These are phyloP conservation scores for Domatiomyces catenatus DNA, from an alignment of 2,329 filamentous ascomycete genomes.

Conservation along the genomic window DNA sequence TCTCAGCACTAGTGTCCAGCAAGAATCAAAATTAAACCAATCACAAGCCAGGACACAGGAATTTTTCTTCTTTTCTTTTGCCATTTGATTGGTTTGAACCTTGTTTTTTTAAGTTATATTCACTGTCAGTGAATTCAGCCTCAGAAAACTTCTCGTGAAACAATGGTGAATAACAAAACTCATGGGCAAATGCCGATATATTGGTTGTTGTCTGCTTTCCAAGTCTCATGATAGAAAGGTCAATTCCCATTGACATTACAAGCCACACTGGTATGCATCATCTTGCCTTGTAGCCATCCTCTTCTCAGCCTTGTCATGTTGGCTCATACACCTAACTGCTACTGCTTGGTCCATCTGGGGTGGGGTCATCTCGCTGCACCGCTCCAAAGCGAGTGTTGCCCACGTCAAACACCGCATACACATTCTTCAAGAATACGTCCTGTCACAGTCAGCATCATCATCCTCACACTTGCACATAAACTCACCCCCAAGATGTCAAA, in stretches of 20 bases:
- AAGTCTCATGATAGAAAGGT: not conserved
- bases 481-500: conserved; percentile 52
- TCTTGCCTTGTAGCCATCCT: not conserved
- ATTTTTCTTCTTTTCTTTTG: too few relatives aligned
- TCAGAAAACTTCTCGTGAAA: too few relatives aligned
- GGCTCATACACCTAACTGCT: not conserved
- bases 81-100: too few relatives aligned
- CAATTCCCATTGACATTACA: not conserved
- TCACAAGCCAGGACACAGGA: too few relatives aligned
- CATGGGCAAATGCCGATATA: too few relatives aligned
- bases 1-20: too few relatives aligned
- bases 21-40: too few relatives aligned
- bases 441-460: not conserved
- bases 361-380: conserved; percentile 37
- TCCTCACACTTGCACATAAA: conserved; percentile 42
- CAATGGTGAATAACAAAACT: too few relatives aligned
- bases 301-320: not conserved
- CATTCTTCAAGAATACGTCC: not conserved
- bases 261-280: not conserved
- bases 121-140: too few relatives aligned
- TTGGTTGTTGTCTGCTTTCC: too few relatives aligned
- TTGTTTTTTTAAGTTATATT: too few relatives aligned
- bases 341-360: conserved; percentile 3
- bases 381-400: conserved; percentile 45
- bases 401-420: conserved; percentile 36